phyloP scores from a whole-genome alignment of 164 flowering plant genomes.

The Vitis rotundifolia region DNA sequence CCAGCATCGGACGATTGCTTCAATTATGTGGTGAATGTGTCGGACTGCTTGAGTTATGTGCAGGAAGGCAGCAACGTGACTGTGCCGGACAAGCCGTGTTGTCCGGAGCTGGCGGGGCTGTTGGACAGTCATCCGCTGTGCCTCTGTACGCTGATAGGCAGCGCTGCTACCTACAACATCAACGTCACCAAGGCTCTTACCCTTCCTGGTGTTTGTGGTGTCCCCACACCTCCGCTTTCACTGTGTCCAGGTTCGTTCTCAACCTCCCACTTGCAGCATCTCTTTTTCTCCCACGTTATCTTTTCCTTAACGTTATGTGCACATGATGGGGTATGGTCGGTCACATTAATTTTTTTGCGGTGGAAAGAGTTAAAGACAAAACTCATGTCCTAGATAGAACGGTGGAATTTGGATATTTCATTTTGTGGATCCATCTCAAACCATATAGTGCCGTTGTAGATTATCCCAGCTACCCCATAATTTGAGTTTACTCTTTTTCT shows the following conservation, averaged over 20 bases:
- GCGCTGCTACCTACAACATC: constrained; percentile 26
- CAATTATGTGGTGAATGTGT: constrained; percentile 32
- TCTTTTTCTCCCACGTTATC: too few species aligned
- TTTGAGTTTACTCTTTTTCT: too few species aligned
- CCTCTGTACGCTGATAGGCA: constrained; percentile 56
- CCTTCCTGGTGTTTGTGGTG: constrained; percentile 56
- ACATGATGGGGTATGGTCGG: background rate
- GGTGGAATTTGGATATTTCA: too few species aligned
- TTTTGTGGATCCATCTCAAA: too few species aligned
- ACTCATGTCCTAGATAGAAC: too few species aligned
- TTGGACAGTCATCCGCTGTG: constrained; percentile 56
- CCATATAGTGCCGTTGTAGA: too few species aligned
- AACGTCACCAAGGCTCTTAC: constrained; percentile 33
- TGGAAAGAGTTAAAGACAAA: too few species aligned
- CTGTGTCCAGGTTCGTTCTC: constrained; percentile 42
- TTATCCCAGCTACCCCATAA: too few species aligned
- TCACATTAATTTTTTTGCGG: background rate
- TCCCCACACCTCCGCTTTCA: constrained; percentile 45
- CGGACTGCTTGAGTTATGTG: constrained; percentile 63
- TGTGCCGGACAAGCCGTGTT: constrained; percentile 59
- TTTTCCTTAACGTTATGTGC: background rate
- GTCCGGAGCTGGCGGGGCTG: constrained; percentile 60
- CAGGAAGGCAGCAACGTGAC: constrained; percentile 52
- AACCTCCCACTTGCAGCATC: too few species aligned
- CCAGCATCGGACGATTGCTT: constrained; percentile 40